Evolutionary conservation across 495 filamentous ascomycete genomes (phyloP), one percentile per base, ranked within the genome.

Genomic region (Aspergillus taichungensis): DNA sequence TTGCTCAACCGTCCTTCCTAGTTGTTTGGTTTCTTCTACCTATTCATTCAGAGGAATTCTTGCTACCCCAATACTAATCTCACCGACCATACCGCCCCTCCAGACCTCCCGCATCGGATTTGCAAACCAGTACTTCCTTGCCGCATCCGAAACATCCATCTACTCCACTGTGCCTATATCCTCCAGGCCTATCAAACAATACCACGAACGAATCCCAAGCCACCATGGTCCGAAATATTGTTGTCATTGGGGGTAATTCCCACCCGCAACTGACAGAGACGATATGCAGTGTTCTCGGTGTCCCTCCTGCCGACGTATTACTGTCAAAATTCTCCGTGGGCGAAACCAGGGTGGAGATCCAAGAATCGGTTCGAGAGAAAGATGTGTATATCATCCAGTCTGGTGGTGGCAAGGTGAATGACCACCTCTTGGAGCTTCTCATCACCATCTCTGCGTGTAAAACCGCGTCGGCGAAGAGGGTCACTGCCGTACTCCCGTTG

Each of bases 331-430:
- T 98, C 66, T 81, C 84, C 11, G 87, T 91, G 42, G 92, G 92
- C 37, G 94, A 97, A 65, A 96, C 86, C 46, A 81, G 94, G 30
- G 88, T 94, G 46, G 92, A 97, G 66, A 92, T 98, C 54, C 73
- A 86, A 57, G 92, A 97, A 68, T 94, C 87, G 14, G 90, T 98
- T 34, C 86, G 92, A 53, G 94, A 84, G 46, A 98, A 98, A 63
- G 92, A 97, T 75, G 91, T 98, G 57, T 95, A 94, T 67, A 94
- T 96, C 62, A 85, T 97, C 52, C 89, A 97, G 63, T 87, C 83
- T 40, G 87, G 89, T 42, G 79, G 82, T 46, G 86, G 87, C 38
- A 89, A 84, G 50, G 87, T 97, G 67, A 98, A 98, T 57, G 92
- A 98, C 61, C 82, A 95, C 63, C 74, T 98, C 37, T 82, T 98